phyloP scores from a whole-genome alignment of 108 stramenopile genomes.

The Conticribra weissflogii region DNA sequence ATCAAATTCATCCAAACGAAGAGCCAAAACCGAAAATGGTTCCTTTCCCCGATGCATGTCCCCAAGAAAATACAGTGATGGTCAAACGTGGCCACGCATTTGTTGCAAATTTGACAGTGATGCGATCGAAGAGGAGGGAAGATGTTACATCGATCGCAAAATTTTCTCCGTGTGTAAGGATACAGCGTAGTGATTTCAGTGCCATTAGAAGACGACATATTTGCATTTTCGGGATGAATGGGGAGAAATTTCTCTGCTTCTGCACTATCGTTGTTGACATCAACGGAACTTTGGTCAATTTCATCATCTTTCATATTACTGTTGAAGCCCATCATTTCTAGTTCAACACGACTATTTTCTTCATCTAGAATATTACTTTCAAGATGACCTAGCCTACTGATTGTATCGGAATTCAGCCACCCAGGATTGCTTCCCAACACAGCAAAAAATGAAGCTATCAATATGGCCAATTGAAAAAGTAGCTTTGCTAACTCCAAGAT shows the following conservation, averaged over 20 bases:
- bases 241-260: not conserved
- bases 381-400: not conserved
- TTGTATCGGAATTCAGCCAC: not conserved
- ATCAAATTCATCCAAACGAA: conserved; percentile 64
- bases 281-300: not conserved
- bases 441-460: not conserved
- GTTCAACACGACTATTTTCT: not conserved
- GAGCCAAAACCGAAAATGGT: conserved; percentile 89
- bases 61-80: conserved; percentile 87
- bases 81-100: conserved; percentile 89
- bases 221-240: too few species aligned
- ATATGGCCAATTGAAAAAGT: not conserved
- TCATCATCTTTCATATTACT: not conserved
- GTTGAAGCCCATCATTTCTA: not conserved
- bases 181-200: conserved; percentile 1
- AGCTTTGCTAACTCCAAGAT: not conserved
- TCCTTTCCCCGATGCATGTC: conserved; percentile 90
- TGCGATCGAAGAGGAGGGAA: conserved; percentile 85
- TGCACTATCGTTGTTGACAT: not conserved
- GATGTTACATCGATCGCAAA: conserved; percentile 50
- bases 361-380: not conserved
- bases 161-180: conserved; percentile 52
- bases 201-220: not conserved
- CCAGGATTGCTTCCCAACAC: not conserved
- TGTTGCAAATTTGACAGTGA: conserved; percentile 77